Percentiles rank a stretch among this genome's conserved stretches.
phyloP scores from a whole-genome alignment of 495 filamentous ascomycete species.

The Penicillium lividum region DNA sequence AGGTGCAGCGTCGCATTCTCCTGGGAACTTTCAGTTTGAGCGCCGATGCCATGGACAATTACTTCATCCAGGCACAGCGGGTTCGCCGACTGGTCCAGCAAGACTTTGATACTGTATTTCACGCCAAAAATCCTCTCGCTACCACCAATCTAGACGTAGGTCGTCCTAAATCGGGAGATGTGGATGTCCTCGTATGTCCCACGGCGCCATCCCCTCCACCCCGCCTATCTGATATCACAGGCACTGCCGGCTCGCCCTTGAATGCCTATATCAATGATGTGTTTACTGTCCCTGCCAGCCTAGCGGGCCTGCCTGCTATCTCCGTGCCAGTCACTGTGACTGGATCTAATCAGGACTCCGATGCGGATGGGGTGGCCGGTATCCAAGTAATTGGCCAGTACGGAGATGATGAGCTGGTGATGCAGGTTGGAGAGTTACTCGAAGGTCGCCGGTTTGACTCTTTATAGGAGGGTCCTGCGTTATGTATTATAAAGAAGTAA shows the following conservation, averaged over 20 bases:
- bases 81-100: slow-evolving; percentile 78
- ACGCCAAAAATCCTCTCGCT: slow-evolving; percentile 62
- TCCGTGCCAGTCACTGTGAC: slow-evolving; percentile 67
- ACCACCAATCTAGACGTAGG: slow-evolving; percentile 32
- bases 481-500: slow-evolving; percentile 1
- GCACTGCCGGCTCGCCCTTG: slow-evolving; percentile 36
- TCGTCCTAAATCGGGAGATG: slow-evolving; percentile 46
- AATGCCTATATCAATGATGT: slow-evolving; percentile 87
- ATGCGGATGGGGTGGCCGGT: slow-evolving; percentile 54
- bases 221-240: slow-evolving; percentile 51
- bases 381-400: slow-evolving; percentile 92
- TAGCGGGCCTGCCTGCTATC: slow-evolving; percentile 88
- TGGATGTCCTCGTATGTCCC: slow-evolving; percentile 88
- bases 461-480: background rate
- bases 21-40: slow-evolving; percentile 90
- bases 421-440: slow-evolving; percentile 42
- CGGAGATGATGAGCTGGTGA: slow-evolving; percentile 71
- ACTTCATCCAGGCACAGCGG: slow-evolving; percentile 91
- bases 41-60: slow-evolving; percentile 90
- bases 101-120: slow-evolving; percentile 84
- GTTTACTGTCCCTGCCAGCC: slow-evolving; percentile 90
- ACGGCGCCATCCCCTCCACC: slow-evolving; percentile 82
- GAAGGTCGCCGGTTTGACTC: slow-evolving; percentile 21
- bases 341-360: slow-evolving; percentile 26
- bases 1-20: slow-evolving; percentile 83